phyloP scores from a whole-genome alignment of 768 basidiomycete genomes.

The Trametopsis cervina region DNA sequence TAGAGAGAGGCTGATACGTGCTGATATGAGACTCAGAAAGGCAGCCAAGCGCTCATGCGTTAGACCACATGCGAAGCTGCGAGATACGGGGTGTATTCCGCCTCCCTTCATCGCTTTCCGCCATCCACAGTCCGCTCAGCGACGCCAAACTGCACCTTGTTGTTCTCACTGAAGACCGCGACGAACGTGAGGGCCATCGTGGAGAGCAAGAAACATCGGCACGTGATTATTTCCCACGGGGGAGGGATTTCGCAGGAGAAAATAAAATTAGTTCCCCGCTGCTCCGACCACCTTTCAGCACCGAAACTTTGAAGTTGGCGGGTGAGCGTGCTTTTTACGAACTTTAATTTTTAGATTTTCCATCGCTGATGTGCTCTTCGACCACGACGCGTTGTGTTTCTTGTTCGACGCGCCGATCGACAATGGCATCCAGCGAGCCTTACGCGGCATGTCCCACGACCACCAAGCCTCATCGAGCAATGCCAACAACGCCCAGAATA shows the following conservation, averaged over 20 bases:
- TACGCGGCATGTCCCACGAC: slow-evolving; percentile 22
- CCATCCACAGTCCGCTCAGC: slow-evolving; percentile 2
- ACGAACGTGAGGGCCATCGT: not conserved
- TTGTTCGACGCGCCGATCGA: slow-evolving; percentile 10
- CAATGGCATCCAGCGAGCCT: slow-evolving; percentile 16
- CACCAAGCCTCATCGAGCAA: slow-evolving; percentile 23
- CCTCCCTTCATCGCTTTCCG: not conserved
- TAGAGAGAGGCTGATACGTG: slow-evolving; percentile 13
- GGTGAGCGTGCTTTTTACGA: slow-evolving; percentile 67
- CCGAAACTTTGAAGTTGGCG: slow-evolving; percentile 60
- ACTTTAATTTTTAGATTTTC: slow-evolving; percentile 49
- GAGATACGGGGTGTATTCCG: slow-evolving; percentile 5
- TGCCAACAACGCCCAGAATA: slow-evolving; percentile 24
- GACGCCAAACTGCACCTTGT: not conserved
- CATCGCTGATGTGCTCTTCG: slow-evolving; percentile 21
- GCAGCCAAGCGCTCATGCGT: slow-evolving; percentile 3
- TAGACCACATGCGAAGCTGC: slow-evolving; percentile 2
- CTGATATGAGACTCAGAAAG: slow-evolving; percentile 11
- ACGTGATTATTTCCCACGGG: slow-evolving; percentile 10
- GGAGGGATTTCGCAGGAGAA: slow-evolving; percentile 5
- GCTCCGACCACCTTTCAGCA: slow-evolving; percentile 16
- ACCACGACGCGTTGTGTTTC: slow-evolving; percentile 21
- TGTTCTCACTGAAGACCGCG: not conserved
- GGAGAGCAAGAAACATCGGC: slow-evolving; percentile 2
- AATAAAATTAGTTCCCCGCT: slow-evolving; percentile 13